phyloP scores from a whole-genome alignment of 2,329 filamentous ascomycete species.

The Chrysoporthe puriensis region DNA sequence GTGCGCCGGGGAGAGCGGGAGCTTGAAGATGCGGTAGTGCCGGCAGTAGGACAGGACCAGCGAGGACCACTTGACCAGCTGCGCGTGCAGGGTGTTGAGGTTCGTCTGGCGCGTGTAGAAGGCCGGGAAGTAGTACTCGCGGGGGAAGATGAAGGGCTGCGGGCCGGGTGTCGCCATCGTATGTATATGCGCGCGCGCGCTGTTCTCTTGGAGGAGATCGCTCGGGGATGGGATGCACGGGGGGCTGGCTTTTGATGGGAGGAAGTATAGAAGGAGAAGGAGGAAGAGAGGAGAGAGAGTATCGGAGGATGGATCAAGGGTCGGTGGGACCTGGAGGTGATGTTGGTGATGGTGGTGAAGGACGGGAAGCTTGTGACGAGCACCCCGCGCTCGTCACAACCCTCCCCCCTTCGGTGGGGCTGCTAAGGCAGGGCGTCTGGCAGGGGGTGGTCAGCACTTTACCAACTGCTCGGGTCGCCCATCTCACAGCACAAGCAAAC shows the following conservation, averaged over 20 bases:
- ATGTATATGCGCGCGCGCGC: background rate
- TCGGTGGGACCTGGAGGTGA: background rate
- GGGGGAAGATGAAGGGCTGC: constrained; percentile 58
- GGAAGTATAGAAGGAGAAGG: background rate
- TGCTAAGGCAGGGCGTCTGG: background rate
- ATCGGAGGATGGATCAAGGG: no score
- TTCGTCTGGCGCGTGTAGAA: constrained; percentile 86
- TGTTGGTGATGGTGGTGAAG: background rate
- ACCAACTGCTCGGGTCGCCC: background rate
- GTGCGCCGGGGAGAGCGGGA: constrained; percentile 60
- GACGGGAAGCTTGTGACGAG: background rate
- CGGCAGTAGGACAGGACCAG: constrained; percentile 85
- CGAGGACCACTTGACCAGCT: constrained; percentile 83
- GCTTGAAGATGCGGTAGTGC: constrained; percentile 74
- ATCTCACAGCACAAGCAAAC: constrained; percentile 4
- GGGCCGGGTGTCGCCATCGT: constrained; percentile 4
- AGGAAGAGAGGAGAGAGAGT: background rate
- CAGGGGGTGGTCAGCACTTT: constrained; percentile 12
- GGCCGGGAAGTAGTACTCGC: constrained; percentile 75
- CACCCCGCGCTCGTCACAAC: constrained; percentile 21
- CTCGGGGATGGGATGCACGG: background rate
- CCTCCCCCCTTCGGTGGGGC: no score
- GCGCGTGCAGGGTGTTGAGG: constrained; percentile 71
- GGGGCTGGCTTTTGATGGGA: background rate
- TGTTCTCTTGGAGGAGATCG: background rate